Percentiles rank a stretch among this genome's conserved stretches.
phyloP scores from a whole-genome alignment of 768 basidiomycete genomes.

The Mycena galericulata region DNA sequence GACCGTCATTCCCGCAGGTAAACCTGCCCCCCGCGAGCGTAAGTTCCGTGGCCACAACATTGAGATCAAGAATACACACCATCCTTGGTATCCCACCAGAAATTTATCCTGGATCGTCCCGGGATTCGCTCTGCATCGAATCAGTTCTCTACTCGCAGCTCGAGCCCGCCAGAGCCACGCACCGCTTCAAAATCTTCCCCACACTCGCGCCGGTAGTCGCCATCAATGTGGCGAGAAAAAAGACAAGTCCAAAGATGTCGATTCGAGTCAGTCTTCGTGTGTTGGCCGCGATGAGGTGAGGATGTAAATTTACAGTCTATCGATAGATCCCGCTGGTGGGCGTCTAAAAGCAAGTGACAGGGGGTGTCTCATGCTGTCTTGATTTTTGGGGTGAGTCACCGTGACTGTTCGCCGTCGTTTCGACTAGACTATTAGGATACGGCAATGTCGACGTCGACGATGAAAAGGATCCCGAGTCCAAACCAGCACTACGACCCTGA shows the following conservation, averaged over 20 bases:
- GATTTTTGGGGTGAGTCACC: background rate
- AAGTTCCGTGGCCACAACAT: too few species aligned
- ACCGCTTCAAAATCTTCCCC: slow-evolving; percentile 59
- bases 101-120: slow-evolving; percentile 87
- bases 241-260: background rate
- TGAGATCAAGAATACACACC: slow-evolving; percentile 64
- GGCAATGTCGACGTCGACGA: too few species aligned
- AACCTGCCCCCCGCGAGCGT: slow-evolving; percentile 68
- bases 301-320: too few species aligned
- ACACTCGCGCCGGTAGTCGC: slow-evolving; percentile 15
- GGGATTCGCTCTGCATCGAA: slow-evolving; percentile 66
- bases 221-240: slow-evolving; percentile 4
- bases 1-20: slow-evolving; percentile 76
- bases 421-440: too few species aligned
- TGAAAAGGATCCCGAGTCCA: too few species aligned
- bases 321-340: too few species aligned
- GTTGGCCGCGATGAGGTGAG: background rate
- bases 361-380: slow-evolving; percentile 9
- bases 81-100: slow-evolving; percentile 89
- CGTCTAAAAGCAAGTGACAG: background rate
- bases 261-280: background rate
- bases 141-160: background rate
- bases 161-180: slow-evolving; percentile 10
- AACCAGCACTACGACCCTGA: too few species aligned
- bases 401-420: too few species aligned